Conservation (phyloP, 129 eudicot species). For the Centella asiatica region DNA sequence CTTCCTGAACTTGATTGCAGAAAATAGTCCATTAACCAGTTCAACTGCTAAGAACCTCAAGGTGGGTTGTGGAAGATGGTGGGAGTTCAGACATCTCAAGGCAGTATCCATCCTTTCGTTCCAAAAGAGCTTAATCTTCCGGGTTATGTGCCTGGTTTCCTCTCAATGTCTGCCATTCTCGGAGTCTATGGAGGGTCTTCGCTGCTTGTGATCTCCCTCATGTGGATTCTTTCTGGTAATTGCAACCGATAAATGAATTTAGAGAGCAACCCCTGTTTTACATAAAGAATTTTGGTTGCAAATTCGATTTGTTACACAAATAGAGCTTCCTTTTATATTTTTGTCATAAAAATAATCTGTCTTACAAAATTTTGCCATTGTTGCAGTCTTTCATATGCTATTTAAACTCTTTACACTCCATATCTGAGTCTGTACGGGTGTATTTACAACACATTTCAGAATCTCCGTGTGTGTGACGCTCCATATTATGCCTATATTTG, state of each 20-base stretch:
- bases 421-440: no score
- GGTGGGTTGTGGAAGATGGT: neutral
- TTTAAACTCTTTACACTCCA: no score
- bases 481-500: no score
- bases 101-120: constrained; percentile 46
- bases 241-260: neutral
- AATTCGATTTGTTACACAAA: no score
- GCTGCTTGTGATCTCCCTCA: constrained; percentile 36
- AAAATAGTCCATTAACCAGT: neutral
- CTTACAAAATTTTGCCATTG: no score
- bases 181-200: constrained; percentile 48
- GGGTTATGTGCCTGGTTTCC: constrained; percentile 58
- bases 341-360: no score
- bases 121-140: constrained; percentile 59
- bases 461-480: no score
- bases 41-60: neutral
- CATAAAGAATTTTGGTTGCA: no score
- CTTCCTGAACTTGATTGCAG: neutral
- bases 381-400: no score
- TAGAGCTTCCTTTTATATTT: no score
- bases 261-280: no score
- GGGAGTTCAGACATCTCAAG: constrained; percentile 4
- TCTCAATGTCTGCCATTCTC: constrained; percentile 51
- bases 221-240: constrained; percentile 73
- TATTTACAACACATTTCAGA: no score